Evolutionary conservation across 805 yeast species (phyloP), one percentile per base, ranked within the genome.

Genomic region (Candida easanensis): DNA sequence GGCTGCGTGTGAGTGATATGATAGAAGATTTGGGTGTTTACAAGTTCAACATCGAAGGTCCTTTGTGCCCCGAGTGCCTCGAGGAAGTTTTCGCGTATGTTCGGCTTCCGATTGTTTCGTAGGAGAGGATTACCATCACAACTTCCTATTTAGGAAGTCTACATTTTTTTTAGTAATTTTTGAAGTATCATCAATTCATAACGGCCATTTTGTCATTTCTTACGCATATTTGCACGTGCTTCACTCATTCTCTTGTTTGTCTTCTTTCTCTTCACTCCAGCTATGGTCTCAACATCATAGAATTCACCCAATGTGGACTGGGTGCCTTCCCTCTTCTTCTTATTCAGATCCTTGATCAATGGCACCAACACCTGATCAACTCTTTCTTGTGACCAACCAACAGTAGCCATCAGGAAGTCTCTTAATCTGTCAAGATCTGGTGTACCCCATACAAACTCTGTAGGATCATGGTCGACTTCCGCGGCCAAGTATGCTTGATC

Each of bases 361-460:
- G 99, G 99, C 16, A 90, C 72, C 58, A 93, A 67, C 3, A 89
- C 82, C 55, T 87, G 90, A 57, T 91, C 95, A 3, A 88, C 82
- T 45, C 78, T 74, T 8, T 74, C 80, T 54, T 79, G 80, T 3
- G 75, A 66, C 97, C 99, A 95, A 3, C 90, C 89, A 8, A 89
- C 80, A 35, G 79, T 79, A 36, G 65, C 69, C 74, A 76, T 76
- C 61, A 93, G 68, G 52, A 77, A 90, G 1, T 77, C 70, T 23
- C 97, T 66, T 39, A 93, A 67, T 51, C 79, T 80, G 53, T 89
- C 97, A 45, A 90, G 64, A 59, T 87, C 88, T 0, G 97, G 97
- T 2, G 70, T 65, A 0, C 97, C 98, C 99, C 99, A 93, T 36
- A 76, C 76, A 64, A 93, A 90, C 42, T 75, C 73, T 0, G 90